Percentiles rank a stretch among this genome's conserved stretches.
phyloP scores from a whole-genome alignment of 2,329 filamentous ascomycete genomes.

The Xylariaceae sp. region DNA sequence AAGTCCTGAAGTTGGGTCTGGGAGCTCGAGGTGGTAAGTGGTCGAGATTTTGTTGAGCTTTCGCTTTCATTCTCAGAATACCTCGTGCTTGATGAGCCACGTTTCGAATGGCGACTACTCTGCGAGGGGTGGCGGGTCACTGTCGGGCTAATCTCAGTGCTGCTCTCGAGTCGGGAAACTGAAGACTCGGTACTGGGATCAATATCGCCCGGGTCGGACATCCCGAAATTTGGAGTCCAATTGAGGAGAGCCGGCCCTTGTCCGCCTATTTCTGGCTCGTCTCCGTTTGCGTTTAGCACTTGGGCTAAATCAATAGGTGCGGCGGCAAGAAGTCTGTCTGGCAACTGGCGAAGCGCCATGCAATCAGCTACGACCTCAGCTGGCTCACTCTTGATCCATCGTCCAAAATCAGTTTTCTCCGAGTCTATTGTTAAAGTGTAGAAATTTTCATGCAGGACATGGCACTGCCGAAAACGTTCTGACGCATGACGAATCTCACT shows the following conservation, averaged over 20 bases:
- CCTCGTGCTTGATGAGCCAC: conserved; percentile 44
- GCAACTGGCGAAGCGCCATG: conserved; percentile 57
- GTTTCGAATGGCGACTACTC: conserved; percentile 48
- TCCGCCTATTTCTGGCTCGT: conserved; percentile 34
- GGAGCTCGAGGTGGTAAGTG: conserved; percentile 44
- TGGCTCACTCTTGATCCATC: conserved; percentile 76
- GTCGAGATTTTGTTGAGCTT: conserved; percentile 59
- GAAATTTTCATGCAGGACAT: conserved; percentile 80
- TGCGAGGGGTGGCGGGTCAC: conserved; percentile 46
- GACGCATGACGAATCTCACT: conserved; percentile 72
- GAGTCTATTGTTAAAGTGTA: conserved; percentile 75
- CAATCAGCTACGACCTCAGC: conserved; percentile 78
- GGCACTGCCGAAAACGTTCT: conserved; percentile 67
- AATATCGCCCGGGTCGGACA: conserved; percentile 37
- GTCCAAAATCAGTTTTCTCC: conserved; percentile 69
- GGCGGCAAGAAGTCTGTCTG: conserved; percentile 24
- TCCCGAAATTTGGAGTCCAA: conserved; percentile 31
- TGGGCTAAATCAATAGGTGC: conserved; percentile 23
- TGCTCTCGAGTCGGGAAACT: conserved; percentile 41
- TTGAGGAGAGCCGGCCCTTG: conserved; percentile 41
- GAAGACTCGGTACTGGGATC: conserved; percentile 55
- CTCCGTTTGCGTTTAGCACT: conserved; percentile 25
- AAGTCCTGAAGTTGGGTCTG: conserved; percentile 57
- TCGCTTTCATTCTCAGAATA: conserved; percentile 44
- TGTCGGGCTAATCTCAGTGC: conserved; percentile 37